Evolutionary conservation across 768 basidiomycete species (phyloP).

Genomic region (Artomyces pyxidatus): DNA sequence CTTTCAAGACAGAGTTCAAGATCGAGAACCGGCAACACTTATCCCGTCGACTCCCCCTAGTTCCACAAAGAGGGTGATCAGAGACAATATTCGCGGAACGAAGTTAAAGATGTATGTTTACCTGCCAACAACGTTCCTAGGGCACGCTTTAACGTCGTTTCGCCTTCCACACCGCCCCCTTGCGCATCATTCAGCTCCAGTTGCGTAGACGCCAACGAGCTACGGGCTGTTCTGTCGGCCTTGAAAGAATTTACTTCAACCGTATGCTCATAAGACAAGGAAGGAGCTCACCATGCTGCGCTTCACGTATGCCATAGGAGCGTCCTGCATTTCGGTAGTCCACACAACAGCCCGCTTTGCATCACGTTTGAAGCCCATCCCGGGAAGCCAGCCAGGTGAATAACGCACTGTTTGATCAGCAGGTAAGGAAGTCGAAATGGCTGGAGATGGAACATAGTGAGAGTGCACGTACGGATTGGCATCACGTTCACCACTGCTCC

Average conservation of each 20-base stretch:
- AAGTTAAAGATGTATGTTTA: too few species aligned
- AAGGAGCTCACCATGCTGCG: neutral
- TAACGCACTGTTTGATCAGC: neutral
- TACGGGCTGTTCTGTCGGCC: neutral
- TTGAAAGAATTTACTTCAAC: neutral
- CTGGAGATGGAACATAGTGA: too few species aligned
- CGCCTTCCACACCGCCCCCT: neutral
- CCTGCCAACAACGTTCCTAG: neutral
- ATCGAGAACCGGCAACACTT: neutral
- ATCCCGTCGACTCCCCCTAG: neutral
- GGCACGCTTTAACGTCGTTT: neutral
- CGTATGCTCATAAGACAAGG: neutral
- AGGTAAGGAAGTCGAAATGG: too few species aligned
- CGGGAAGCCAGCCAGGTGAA: neutral
- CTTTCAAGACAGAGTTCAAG: too few species aligned
- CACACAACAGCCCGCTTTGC: neutral
- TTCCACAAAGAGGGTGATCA: neutral
- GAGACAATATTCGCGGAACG: too few species aligned
- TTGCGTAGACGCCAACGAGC: neutral
- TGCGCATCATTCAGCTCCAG: neutral
- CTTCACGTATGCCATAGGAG: neutral
- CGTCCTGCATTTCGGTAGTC: neutral
- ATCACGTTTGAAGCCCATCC: neutral
- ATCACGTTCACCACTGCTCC: too few species aligned
- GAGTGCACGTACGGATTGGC: too few species aligned